Evolutionary conservation across 148 eudicot genomes (phyloP).

Genomic region (Gaultheria prostrata): DNA sequence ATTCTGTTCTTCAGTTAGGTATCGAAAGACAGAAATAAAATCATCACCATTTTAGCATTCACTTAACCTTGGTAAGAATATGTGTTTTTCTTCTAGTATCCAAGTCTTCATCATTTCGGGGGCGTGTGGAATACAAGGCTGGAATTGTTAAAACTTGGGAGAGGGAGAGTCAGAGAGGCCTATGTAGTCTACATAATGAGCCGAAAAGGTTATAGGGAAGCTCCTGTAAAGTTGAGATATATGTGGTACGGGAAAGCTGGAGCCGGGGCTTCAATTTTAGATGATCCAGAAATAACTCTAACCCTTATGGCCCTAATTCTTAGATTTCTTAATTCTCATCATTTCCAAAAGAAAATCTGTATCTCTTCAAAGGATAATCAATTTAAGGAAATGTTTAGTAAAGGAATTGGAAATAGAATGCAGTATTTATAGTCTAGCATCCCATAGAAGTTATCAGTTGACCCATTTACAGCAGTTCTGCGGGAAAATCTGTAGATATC

Average conservation of each 20-base stretch:
- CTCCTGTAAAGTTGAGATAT: neutral
- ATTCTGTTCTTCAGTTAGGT: neutral
- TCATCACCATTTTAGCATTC: neutral
- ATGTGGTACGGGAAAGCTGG: neutral
- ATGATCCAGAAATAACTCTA: neutral
- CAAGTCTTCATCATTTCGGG: neutral
- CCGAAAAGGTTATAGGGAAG: neutral
- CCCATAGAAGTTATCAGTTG: neutral
- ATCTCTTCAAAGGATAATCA: no score
- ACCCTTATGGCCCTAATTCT: neutral
- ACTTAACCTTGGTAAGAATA: neutral
- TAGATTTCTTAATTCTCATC: neutral
- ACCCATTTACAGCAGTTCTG: neutral
- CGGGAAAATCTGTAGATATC: neutral
- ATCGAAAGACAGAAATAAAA: neutral
- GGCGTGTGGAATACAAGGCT: neutral
- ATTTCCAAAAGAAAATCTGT: no score
- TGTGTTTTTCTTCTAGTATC: neutral
- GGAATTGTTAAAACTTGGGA: neutral
- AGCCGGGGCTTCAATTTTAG: neutral
- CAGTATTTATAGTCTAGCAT: neutral
- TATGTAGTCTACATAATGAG: neutral
- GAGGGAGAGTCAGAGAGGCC: neutral
- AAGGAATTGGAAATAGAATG: neutral
- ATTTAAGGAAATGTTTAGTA: no score